Percentiles rank a stretch among this genome's conserved stretches.
Conservation (phyloP, 2,329 filamentous ascomycete species). For the Fusarium nelsonii region DNA sequence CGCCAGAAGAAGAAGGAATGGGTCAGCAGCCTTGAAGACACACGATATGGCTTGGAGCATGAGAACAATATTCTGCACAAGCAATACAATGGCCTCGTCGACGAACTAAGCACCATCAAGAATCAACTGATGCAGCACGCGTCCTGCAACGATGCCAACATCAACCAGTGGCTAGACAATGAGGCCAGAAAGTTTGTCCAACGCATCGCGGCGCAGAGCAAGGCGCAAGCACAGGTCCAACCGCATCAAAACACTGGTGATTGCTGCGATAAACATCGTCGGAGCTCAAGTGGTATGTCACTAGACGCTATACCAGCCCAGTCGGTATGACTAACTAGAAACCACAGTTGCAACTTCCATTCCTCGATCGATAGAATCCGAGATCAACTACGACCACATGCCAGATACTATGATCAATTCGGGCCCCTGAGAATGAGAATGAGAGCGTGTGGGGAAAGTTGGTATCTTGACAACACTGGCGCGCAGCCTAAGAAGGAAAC, state of each 20-base stretch:
- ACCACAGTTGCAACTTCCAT: conserved; percentile 8
- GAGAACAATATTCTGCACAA: conserved; percentile 58
- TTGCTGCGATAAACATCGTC: neutral
- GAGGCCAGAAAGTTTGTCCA: conserved; percentile 64
- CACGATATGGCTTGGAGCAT: conserved; percentile 58
- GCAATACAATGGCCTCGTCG: conserved; percentile 58
- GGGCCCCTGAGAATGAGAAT: neutral
- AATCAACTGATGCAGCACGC: conserved; percentile 66
- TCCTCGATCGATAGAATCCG: conserved; percentile 20
- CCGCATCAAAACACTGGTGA: neutral
- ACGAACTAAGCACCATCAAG: conserved; percentile 62
- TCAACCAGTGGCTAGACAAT: conserved; percentile 65
- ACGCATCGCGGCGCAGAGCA: conserved; percentile 26
- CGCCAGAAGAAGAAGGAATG: conserved; percentile 74
- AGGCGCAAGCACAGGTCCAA: neutral
- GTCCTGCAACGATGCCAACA: conserved; percentile 64
- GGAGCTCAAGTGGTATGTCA: conserved; percentile 24
- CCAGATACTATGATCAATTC: conserved; percentile 51
- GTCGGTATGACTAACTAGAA: neutral
- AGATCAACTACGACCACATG: conserved; percentile 55
- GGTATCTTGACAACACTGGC: neutral
- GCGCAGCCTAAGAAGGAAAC: neutral
- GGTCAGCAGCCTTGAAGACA: conserved; percentile 63
- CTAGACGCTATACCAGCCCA: neutral
- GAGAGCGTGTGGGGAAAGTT: neutral